Evolutionary conservation across 2,329 filamentous ascomycete genomes (phyloP).

Genomic region (Ophiostoma quercus): DNA sequence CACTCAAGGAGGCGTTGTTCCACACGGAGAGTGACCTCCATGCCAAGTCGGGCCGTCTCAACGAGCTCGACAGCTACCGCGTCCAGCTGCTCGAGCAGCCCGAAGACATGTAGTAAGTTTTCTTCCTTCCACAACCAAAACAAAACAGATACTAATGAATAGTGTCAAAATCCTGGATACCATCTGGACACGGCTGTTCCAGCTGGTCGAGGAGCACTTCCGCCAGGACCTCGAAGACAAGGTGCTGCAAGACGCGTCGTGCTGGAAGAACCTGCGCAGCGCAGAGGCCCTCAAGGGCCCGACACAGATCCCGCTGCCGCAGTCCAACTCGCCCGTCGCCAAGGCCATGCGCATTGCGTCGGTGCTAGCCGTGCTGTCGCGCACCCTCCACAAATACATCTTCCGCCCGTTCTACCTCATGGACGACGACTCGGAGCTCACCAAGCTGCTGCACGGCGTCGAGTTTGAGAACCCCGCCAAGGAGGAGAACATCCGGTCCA

Average conservation of each 20-base stretch:
- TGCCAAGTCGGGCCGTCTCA: slow-evolving; percentile 29
- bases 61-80: slow-evolving; percentile 33
- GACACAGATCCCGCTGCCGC: slow-evolving; percentile 34
- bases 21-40: slow-evolving; percentile 29
- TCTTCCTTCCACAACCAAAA: neutral
- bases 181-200: slow-evolving; percentile 35
- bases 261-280: slow-evolving; percentile 35
- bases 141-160: slow-evolving; percentile 21
- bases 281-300: slow-evolving; percentile 35
- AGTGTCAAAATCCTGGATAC: slow-evolving; percentile 34
- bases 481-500: slow-evolving; percentile 34
- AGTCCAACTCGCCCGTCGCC: slow-evolving; percentile 35
- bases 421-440: slow-evolving; percentile 33
- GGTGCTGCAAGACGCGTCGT: slow-evolving; percentile 33
- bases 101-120: slow-evolving; percentile 31
- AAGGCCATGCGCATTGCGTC: slow-evolving; percentile 38
- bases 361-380: slow-evolving; percentile 34
- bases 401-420: slow-evolving; percentile 37
- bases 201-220: slow-evolving; percentile 34
- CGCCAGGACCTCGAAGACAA: slow-evolving; percentile 33
- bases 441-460: slow-evolving; percentile 32
- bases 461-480: slow-evolving; percentile 32
- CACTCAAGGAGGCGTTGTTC: slow-evolving; percentile 27
- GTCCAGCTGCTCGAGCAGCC: slow-evolving; percentile 31
- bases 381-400: slow-evolving; percentile 34